Percentiles rank a stretch among this genome's conserved stretches.
Evolutionary conservation across 805 yeast species (phyloP).

Genomic region (Wickerhamiella spandovensis): DNA sequence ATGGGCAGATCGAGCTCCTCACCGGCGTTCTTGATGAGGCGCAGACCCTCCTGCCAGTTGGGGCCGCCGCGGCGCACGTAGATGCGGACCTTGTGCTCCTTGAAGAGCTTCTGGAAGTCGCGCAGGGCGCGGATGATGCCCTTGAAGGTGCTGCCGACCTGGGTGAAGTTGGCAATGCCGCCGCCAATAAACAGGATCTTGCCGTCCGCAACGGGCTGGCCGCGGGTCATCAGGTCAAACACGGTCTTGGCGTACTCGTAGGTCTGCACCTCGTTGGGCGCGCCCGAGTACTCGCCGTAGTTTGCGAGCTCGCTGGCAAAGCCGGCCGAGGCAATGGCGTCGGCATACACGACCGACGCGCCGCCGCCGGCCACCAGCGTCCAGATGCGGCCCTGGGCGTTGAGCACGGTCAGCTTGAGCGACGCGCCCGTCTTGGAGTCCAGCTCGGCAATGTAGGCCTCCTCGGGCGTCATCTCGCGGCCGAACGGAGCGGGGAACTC

Average conservation of each 20-base stretch:
- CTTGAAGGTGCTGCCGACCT: slow-evolving; percentile 36
- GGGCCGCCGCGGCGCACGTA: slow-evolving; percentile 36
- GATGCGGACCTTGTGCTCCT: slow-evolving; percentile 29
- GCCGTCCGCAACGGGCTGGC: slow-evolving; percentile 27
- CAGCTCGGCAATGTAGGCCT: slow-evolving; percentile 35
- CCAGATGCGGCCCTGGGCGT: slow-evolving; percentile 34
- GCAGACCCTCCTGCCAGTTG: slow-evolving; percentile 37
- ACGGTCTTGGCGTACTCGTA: slow-evolving; percentile 36
- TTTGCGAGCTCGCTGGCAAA: slow-evolving; percentile 33
- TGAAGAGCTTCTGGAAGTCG: slow-evolving; percentile 27
- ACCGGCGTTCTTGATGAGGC: slow-evolving; percentile 31
- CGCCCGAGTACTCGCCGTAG: slow-evolving; percentile 37
- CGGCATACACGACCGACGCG: slow-evolving; percentile 36
- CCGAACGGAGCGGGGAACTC: slow-evolving; percentile 37
- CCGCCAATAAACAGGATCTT: slow-evolving; percentile 35
- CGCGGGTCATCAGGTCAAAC: slow-evolving; percentile 33
- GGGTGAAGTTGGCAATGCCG: slow-evolving; percentile 36
- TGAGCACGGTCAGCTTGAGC: slow-evolving; percentile 31
- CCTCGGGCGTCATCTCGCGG: slow-evolving; percentile 32
- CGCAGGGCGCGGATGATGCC: slow-evolving; percentile 37
- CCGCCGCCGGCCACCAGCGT: slow-evolving; percentile 38
- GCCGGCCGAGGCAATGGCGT: slow-evolving; percentile 36
- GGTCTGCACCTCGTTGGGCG: slow-evolving; percentile 35
- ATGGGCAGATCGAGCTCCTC: slow-evolving; percentile 33
- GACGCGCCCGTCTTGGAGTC: slow-evolving; percentile 38